Evolutionary conservation across 768 basidiomycete genomes (phyloP).

Genomic region (Boletus vermiculosoides): DNA sequence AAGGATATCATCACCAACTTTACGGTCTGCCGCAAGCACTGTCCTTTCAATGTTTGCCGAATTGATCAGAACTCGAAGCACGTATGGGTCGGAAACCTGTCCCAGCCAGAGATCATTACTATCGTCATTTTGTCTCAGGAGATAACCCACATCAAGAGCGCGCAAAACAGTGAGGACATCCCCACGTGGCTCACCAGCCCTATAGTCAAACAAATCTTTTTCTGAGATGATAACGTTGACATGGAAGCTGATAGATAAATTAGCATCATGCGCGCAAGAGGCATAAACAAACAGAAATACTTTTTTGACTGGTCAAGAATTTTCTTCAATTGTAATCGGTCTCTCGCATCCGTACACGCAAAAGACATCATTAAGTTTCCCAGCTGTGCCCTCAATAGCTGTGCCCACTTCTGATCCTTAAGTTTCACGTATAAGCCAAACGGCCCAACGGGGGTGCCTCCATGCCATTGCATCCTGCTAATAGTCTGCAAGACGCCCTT

Average conservation of each 20-base stretch:
- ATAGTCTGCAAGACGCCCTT: conserved; percentile 56
- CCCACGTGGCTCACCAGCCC: conserved; percentile 63
- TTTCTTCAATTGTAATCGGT: conserved; percentile 54
- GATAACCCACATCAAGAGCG: conserved; percentile 63
- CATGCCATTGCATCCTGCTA: conserved; percentile 53
- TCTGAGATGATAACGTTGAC: conserved; percentile 60
- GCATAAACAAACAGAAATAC: conserved; percentile 43
- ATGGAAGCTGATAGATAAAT: conserved; percentile 39
- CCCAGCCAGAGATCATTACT: background rate
- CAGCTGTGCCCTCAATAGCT: conserved; percentile 63
- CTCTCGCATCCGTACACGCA: conserved; percentile 69
- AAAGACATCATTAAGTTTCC: conserved; percentile 60
- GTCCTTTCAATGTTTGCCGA: conserved; percentile 65
- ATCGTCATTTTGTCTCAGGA: background rate
- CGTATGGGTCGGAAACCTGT: conserved; percentile 72
- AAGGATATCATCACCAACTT: conserved; percentile 58
- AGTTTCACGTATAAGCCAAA: conserved; percentile 78
- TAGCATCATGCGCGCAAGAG: conserved; percentile 1
- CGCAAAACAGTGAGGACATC: conserved; percentile 74
- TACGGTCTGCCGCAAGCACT: conserved; percentile 63
- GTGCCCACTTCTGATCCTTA: conserved; percentile 64
- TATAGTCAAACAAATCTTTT: conserved; percentile 81
- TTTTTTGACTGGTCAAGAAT: conserved; percentile 59
- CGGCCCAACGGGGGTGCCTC: conserved; percentile 71
- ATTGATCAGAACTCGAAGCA: conserved; percentile 82